These are phyloP conservation scores for Fraxinus xanthoxyloides DNA, from an alignment of 305 asterid genomes.

Conservation along the genomic window DNA sequence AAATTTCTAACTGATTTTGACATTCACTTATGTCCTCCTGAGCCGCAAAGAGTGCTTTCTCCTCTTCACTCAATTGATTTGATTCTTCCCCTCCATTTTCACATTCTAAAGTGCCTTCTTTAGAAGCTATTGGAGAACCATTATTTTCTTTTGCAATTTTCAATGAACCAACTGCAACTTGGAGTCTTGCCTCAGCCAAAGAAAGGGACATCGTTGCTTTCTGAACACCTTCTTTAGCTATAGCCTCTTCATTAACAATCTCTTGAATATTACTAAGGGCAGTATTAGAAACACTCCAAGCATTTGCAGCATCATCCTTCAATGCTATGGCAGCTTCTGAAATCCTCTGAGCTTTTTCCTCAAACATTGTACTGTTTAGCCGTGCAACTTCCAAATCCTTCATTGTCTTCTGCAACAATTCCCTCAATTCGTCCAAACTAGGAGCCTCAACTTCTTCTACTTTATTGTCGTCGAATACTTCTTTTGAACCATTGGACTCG, in stretches of 20 bases:
- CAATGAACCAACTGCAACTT: conserved; percentile 49
- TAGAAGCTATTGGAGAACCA: conserved; percentile 35
- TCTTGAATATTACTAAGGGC: conserved; percentile 55
- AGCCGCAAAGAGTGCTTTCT: conserved; percentile 60
- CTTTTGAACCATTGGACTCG: conserved; percentile 42
- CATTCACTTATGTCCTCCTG: conserved; percentile 59
- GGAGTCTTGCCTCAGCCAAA: conserved; percentile 78
- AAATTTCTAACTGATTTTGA: conserved; percentile 51
- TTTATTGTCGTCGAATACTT: conserved; percentile 32
- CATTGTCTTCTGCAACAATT: conserved; percentile 70
- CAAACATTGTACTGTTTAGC: conserved; percentile 70
- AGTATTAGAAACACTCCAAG: conserved; percentile 56
- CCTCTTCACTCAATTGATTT: conserved; percentile 31
- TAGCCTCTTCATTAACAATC: conserved; percentile 61
- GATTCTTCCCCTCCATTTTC: conserved; percentile 41
- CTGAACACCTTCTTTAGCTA: conserved; percentile 73
- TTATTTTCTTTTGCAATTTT: conserved; percentile 42
- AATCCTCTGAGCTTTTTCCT: conserved; percentile 88
- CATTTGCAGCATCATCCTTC: conserved; percentile 79
- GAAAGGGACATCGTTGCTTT: conserved; percentile 71
- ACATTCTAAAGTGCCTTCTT: conserved; percentile 33
- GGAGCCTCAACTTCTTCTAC: conserved; percentile 44
- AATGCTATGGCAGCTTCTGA: conserved; percentile 91
- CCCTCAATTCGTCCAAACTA: conserved; percentile 74
- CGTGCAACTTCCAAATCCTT: conserved; percentile 78